Conservation (phyloP, 2,329 filamentous ascomycete species). For the Bipolaris bicolor region DNA sequence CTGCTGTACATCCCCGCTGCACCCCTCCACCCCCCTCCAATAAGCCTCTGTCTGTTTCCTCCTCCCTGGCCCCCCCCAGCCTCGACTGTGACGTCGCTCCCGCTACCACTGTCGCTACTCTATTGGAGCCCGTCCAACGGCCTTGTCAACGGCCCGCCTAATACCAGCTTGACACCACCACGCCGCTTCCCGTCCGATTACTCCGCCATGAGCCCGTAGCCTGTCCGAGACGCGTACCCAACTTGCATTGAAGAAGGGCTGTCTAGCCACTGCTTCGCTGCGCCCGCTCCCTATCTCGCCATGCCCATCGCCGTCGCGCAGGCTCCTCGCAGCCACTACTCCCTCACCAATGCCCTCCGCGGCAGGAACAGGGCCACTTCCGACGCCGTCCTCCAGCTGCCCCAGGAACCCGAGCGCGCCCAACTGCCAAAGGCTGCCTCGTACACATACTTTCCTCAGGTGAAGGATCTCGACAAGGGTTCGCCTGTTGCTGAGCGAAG, state of each 20-base stretch:
- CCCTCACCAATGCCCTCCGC: conserved; percentile 38
- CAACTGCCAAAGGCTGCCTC: conserved; percentile 49
- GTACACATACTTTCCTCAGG: conserved; percentile 50
- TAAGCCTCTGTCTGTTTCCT: background rate
- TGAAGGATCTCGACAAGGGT: conserved; percentile 46
- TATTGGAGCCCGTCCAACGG: conserved; percentile 7
- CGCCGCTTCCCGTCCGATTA: conserved; percentile 22
- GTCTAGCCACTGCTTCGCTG: conserved; percentile 4
- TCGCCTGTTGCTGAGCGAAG: conserved; percentile 37
- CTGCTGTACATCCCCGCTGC: conserved; percentile 6
- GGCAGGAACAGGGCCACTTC: conserved; percentile 43
- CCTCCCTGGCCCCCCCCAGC: conserved; percentile 4
- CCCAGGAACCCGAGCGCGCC: conserved; percentile 31
- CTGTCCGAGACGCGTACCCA: conserved; percentile 5
- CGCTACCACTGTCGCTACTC: conserved; percentile 1
- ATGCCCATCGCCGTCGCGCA: conserved; percentile 45
- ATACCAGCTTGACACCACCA: conserved; percentile 3
- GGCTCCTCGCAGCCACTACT: conserved; percentile 38
- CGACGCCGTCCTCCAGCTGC: conserved; percentile 35
- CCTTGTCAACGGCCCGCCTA: conserved; percentile 27
- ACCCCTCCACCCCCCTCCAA: background rate
- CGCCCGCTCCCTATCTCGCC: conserved; percentile 17
- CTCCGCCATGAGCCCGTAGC: conserved; percentile 31
- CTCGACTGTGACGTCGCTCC: conserved; percentile 32
- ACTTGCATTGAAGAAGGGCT: conserved; percentile 1